A percentile compares a stretch with the other conserved stretches of the same genome.
Conservation (phyloP, 1,284 basidiomycete species). For the Anthracocystis walkeri region DNA sequence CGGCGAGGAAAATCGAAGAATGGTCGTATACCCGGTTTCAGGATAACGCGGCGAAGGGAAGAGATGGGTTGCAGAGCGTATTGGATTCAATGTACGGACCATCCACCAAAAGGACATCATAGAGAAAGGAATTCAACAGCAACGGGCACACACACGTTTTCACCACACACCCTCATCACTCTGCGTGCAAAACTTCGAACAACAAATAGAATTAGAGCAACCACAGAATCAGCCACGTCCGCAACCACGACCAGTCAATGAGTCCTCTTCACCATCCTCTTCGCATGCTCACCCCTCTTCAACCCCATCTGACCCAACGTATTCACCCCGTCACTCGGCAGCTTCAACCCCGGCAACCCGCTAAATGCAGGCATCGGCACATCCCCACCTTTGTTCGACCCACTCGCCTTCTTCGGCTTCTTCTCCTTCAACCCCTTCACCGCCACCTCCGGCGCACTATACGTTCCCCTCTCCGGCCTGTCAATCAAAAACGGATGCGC, state of each 20-base stretch:
- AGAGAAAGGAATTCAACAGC: constrained; percentile 4
- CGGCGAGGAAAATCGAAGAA: constrained; percentile 59
- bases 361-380: constrained; percentile 25
- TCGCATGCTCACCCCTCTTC: constrained; percentile 12
- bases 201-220: constrained; percentile 3
- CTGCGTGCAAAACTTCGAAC: not conserved
- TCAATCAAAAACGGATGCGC: constrained; percentile 62
- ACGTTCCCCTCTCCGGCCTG: constrained; percentile 32
- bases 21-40: constrained; percentile 48
- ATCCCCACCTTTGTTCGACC: not conserved
- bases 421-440: constrained; percentile 6
- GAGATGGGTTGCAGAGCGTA: constrained; percentile 46
- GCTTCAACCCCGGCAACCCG: constrained; percentile 23
- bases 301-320: constrained; percentile 22
- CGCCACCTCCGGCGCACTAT: constrained; percentile 9
- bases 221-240: not conserved
- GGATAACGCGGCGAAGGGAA: constrained; percentile 59
- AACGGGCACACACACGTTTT: constrained; percentile 10
- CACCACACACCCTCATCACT: not conserved
- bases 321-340: constrained; percentile 20
- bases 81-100: constrained; percentile 38
- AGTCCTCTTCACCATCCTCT: constrained; percentile 7
- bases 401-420: constrained; percentile 4
- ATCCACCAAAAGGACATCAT: not conserved
- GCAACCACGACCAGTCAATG: not conserved